Conservation (phyloP, 306 rosid genomes). For the Adenanthera pavonina region DNA sequence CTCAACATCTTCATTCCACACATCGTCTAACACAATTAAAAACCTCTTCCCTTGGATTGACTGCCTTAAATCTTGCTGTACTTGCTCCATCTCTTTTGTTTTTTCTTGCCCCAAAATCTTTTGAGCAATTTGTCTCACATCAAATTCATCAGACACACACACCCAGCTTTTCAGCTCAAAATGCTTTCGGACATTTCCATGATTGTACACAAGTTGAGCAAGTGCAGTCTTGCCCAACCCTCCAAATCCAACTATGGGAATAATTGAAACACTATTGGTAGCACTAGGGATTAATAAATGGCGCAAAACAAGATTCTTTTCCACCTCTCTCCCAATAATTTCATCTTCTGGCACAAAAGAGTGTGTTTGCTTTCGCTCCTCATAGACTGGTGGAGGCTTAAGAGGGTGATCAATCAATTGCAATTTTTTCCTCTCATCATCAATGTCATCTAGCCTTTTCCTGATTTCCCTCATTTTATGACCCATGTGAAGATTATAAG, state of each 20-base stretch:
- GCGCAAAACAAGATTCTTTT: conserved; percentile 7
- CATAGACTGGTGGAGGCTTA: background rate
- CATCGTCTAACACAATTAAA: conserved; percentile 52
- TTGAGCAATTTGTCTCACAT: conserved; percentile 37
- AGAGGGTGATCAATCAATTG: conserved; percentile 2
- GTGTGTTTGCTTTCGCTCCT: conserved; percentile 42
- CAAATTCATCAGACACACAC: conserved; percentile 51
- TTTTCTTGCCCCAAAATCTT: conserved; percentile 33
- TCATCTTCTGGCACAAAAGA: conserved; percentile 42
- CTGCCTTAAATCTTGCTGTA: conserved; percentile 20
- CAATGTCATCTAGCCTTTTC: conserved; percentile 41
- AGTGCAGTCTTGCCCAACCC: conserved; percentile 59
- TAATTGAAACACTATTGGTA: conserved; percentile 32
- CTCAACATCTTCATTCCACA: conserved; percentile 44
- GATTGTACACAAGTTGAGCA: conserved; percentile 45
- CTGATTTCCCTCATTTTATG: conserved; percentile 37
- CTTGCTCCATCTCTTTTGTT: conserved; percentile 33
- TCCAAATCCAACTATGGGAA: conserved; percentile 49
- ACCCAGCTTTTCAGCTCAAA: conserved; percentile 51
- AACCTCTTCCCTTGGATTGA: conserved; percentile 35
- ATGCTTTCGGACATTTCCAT: background rate
- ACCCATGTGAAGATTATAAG: conserved; percentile 30
- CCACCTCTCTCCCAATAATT: conserved; percentile 42
- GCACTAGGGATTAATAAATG: background rate
- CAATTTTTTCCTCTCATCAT: conserved; percentile 20